Evolutionary conservation across 441 rosid genomes (phyloP), one percentile per base, ranked within the genome.

Genomic region (Viola pubescens): DNA sequence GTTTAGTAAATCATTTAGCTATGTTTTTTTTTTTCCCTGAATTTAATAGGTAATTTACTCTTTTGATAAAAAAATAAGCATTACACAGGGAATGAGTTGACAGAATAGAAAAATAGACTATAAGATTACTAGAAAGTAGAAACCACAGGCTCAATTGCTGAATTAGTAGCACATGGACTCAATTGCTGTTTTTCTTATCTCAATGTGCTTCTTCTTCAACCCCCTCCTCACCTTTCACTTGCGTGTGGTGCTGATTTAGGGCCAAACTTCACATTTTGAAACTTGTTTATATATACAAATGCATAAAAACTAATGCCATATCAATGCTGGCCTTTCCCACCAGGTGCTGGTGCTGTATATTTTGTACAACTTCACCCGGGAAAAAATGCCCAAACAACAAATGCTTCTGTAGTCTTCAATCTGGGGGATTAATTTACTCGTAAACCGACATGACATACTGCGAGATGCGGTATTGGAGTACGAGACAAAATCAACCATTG

Each of bases 321-420:
- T 26, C 34, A 26, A 26, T 26, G 34, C 3, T 52, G 42, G 6
- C 55, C 77, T 76, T 65, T 68, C 66, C 45, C 9, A 48, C 69
- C 68, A 51, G 7, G 60, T 61, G 75, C 83, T 46, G 34, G 88
- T 84, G 86, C 65, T 81, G 85, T 73, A 77, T 82, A 59, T 76
- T 26, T 77, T 84, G 81, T 78, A 87, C 95, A 85, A 80, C 95
- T 89, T 87, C 87, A 81, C 84, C 94, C 51, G 40, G 54, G 70
- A 66, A 66, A 6, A 12, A 46, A 70, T 70, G 76, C 85, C 46
- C n/a, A 39, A 79, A 74, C 43, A 55, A 78, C 68, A 68, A 58
- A 52, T 56, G 53, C 62, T 52, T 13, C 56, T 52, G 52, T 48
- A 43, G 59, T 38, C 64, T 61, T 68, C 50, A 45, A 57, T 52